Evolutionary conservation across 2,329 filamentous ascomycete genomes (phyloP), one percentile per base, ranked within the genome.

Genomic region (Scedosporium boydii): DNA sequence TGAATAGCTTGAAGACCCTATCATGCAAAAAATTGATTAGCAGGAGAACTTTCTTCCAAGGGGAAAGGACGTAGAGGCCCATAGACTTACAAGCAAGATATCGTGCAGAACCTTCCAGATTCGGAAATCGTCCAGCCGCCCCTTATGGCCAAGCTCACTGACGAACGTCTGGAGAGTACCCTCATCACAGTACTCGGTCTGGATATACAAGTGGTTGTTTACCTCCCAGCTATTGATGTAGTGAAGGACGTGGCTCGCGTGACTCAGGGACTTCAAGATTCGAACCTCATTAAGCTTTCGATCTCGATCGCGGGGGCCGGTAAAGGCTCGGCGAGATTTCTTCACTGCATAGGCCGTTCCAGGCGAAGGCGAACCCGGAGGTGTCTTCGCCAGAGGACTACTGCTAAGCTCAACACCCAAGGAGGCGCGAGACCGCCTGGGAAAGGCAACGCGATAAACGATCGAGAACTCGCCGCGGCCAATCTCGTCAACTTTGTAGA

Each of bases 21-120:
- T 14, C 6, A 6, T 4, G 10, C 9, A 4, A 38, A 38, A 21
- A 53, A 1, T 9, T 42, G 6, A 41, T 65, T 62, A 63, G 62
- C 58, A 56, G 61, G 59, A 4, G 10, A 38, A 38, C 16, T 59
- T 68, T 38, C 18, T 14, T 62, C 65, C 63, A 6, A n/a, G 34
- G 42, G 21, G 14, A 62, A 12, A 38, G 53, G 6, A 58, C 5
- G 10, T 18, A 27, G 27, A 27, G 27, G 44, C 51, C 16, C 12
- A 21, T 21, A 46, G 2, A 80, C 88, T 76, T 84, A 95, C 91
- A 80, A 89, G 78, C 69, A 87, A 84, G 64, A 96, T 76, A 73
- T 99, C 95, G 51, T 96, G 83, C 68, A 98, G 78, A 63, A 98
- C 93, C 78, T 99, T 99, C 91, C 95, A 99, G 74, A 98, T 97